Base-by-base conservation (phyloP, 768 basidiomycete species). In the Boletus rubropictus region DNA sequence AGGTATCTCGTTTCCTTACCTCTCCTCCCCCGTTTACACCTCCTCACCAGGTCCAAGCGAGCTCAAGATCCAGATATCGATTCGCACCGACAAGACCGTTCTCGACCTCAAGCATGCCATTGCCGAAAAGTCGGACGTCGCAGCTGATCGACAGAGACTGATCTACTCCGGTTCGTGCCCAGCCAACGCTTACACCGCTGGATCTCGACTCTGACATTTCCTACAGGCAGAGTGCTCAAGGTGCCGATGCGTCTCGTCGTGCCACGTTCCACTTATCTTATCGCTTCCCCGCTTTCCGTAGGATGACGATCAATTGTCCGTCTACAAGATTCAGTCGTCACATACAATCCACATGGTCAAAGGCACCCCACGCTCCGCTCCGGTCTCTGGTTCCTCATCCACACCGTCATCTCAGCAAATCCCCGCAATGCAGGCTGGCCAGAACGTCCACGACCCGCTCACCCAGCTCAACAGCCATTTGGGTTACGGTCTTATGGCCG, bases 261-360 rank as follows among this genome's bases (percentile, higher is more conserved):
- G 28, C 12, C 36, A 21, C 17, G 28, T 24, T 18, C 5, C 17
- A 2, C 39, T 49, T 37, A 37, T 18, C 51, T 59, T 33, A 52
- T 51, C 44, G 35, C 22, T n/a, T 17, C 28, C 34, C 45, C 43
- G 31, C 39, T 14, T 29, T 25, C 39, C 42, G 12, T 58, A 91
- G 84, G 89, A 91, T 55, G 91, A 95, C 41, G 92, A 97, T 58
- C 59, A 65, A 11, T 72, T 96, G 9, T 81, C 86, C 1, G 73
- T 75, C 7, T 96, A 96, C 78, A 95, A 96, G 75, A 92, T 96
- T 49, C 87, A 89, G 60, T 79, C 85, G 1, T 75, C 79, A 3
- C 89, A 96, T 63, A 93, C 91, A 0, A 81, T 94, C 34, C 92
- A 92, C 64, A 91, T 92, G 88, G 93, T 93, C 58, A 95, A 94